Evolutionary conservation across 2,329 filamentous ascomycete genomes (phyloP).

Genomic region (Alternaria sp.): DNA sequence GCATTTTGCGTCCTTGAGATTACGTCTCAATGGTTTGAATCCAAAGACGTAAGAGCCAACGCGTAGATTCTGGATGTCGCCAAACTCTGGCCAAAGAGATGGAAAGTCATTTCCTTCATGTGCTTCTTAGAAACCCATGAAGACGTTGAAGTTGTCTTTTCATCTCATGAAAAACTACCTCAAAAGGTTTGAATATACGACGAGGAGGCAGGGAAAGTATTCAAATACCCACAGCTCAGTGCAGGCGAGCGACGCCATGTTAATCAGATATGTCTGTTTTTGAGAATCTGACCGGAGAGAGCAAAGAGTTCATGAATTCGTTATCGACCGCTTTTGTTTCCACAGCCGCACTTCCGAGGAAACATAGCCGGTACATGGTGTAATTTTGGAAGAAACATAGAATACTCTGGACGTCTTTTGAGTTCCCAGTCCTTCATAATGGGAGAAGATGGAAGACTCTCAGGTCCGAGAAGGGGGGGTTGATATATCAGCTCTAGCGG

Average conservation of each 20-base stretch:
- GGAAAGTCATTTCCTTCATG: too few species aligned
- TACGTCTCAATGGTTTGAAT: too few species aligned
- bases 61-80: too few species aligned
- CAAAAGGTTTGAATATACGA: too few species aligned
- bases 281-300: not conserved
- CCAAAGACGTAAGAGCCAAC: too few species aligned
- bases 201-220: not conserved
- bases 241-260: fast-evolving
- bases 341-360: not conserved
- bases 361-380: fast-evolving
- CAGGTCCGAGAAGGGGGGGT: not conserved
- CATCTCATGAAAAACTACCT: too few species aligned
- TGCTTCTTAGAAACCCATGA: too few species aligned
- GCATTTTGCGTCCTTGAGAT: too few species aligned
- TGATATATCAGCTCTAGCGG: not conserved
- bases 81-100: too few species aligned
- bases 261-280: not conserved
- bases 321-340: not conserved
- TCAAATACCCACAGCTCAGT: not conserved
- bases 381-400: not conserved
- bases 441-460: not conserved
- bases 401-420: fast-evolving
- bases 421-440: not conserved
- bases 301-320: not conserved
- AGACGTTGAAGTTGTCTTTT: too few species aligned